Evolutionary conservation across 169 alveolate genomes (phyloP).

Genomic region (Plasmodium gonderi): DNA sequence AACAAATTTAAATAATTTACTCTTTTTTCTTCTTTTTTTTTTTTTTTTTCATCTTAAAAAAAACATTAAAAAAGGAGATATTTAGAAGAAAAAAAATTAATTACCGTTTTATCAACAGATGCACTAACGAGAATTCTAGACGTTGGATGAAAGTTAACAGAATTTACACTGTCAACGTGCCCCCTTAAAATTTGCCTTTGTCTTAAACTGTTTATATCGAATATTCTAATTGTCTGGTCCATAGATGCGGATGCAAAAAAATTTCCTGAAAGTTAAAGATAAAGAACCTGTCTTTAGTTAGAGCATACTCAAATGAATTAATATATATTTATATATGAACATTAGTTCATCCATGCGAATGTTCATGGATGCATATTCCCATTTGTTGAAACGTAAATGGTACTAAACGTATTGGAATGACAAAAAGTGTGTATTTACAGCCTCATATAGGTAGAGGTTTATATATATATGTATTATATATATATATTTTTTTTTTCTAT

Average conservation of each 20-base stretch:
- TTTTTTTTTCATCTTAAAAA: background rate
- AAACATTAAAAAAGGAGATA: background rate
- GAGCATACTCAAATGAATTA: background rate
- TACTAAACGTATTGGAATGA: background rate
- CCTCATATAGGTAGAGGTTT: background rate
- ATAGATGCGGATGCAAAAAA: conserved; percentile 74
- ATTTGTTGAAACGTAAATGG: background rate
- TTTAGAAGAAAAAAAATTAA: conserved; percentile 9
- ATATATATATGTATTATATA: too few relatives aligned
- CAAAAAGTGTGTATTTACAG: background rate
- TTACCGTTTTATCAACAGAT: conserved; percentile 72
- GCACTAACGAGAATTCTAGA: conserved; percentile 69
- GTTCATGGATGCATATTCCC: background rate
- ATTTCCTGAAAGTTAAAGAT: conserved; percentile 33
- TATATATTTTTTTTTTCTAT: conserved; percentile 16
- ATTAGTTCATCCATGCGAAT: background rate
- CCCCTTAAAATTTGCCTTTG: conserved; percentile 75
- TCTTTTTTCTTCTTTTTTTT: background rate
- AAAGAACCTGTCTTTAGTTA: background rate
- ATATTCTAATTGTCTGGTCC: conserved; percentile 75
- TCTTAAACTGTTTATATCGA: conserved; percentile 67
- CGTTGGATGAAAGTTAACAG: conserved; percentile 62
- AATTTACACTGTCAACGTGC: conserved; percentile 73
- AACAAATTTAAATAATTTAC: background rate
- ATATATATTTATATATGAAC: conserved; percentile 9